Evolutionary conservation across 2,329 filamentous ascomycete genomes (phyloP).

Genomic region (Zasmidium angulare): DNA sequence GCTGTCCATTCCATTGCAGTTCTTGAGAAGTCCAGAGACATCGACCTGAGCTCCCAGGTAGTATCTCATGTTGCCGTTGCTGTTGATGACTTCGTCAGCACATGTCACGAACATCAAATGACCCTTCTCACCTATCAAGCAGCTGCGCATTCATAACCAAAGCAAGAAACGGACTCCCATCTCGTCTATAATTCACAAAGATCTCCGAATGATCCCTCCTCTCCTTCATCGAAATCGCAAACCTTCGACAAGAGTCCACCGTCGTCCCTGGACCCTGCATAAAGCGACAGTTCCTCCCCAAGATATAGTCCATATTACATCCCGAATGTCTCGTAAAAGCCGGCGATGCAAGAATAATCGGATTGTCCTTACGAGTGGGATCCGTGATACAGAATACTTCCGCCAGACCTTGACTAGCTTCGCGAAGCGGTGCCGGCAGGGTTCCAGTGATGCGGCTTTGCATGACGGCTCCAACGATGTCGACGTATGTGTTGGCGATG

Average conservation of each 20-base stretch:
- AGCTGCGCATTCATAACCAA: constrained; percentile 56
- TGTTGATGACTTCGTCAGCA: constrained; percentile 41
- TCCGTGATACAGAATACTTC: constrained; percentile 78
- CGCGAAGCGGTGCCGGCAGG: constrained; percentile 60
- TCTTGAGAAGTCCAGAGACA: constrained; percentile 65
- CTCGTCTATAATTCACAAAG: constrained; percentile 70
- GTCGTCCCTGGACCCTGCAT: constrained; percentile 71
- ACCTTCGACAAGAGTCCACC: constrained; percentile 17
- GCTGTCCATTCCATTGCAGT: constrained; percentile 65
- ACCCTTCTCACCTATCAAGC: constrained; percentile 39
- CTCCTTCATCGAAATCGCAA: constrained; percentile 47
- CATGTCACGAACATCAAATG: neutral
- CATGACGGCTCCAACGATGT: constrained; percentile 66
- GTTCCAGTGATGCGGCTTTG: constrained; percentile 66
- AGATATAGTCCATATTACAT: constrained; percentile 69
- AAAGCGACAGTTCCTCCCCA: constrained; percentile 76
- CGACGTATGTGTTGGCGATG: constrained; percentile 66
- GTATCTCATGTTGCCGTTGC: constrained; percentile 64
- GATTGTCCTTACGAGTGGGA: constrained; percentile 69
- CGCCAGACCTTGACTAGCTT: constrained; percentile 69
- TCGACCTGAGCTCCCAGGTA: constrained; percentile 72
- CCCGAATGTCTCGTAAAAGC: constrained; percentile 74
- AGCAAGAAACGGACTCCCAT: constrained; percentile 75
- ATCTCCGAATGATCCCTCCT: constrained; percentile 70
- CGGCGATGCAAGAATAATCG: constrained; percentile 74